Evolutionary conservation across 2,329 filamentous ascomycete species (phyloP).

Genomic region (Neofusicoccum kwambonambiense): DNA sequence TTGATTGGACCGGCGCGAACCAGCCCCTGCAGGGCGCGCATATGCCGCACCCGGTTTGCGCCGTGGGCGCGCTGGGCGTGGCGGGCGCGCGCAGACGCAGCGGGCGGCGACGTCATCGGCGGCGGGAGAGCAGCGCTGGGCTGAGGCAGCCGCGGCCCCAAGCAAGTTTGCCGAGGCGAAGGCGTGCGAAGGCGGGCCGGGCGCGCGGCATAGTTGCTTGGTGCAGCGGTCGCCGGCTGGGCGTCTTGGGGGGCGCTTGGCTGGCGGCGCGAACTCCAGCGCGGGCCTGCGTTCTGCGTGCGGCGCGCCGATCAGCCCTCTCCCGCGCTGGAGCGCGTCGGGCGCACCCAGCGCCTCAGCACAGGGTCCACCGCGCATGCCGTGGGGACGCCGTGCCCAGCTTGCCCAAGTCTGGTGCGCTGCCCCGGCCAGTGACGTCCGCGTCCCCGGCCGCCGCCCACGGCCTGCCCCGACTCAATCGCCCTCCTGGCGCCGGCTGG

Average conservation of each 20-base stretch:
- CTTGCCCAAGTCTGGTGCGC: not conserved
- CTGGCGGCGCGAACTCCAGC: constrained; percentile 7
- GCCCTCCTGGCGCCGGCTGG: constrained; percentile 18
- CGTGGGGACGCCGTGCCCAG: not conserved
- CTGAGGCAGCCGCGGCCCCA: not conserved
- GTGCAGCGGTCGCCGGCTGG: not conserved
- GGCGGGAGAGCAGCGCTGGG: constrained; percentile 10
- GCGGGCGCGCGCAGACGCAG: not conserved
- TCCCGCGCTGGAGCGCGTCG: constrained; percentile 8
- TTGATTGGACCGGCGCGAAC: not conserved
- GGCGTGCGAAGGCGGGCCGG: not conserved
- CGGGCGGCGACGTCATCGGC: not conserved
- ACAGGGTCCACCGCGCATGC: constrained; percentile 5
- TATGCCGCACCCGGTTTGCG: constrained; percentile 12
- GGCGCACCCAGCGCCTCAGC: constrained; percentile 13
- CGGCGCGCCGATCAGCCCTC: not conserved
- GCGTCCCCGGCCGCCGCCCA: not conserved
- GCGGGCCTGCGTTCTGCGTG: not conserved
- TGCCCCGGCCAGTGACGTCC: constrained; percentile 18
- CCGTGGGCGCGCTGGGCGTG: not conserved
- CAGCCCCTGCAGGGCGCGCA: not conserved
- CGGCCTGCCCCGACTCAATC: not conserved
- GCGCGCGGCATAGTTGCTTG: constrained; percentile 11
- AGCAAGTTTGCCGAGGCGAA: constrained; percentile 10
- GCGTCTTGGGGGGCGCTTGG: constrained; percentile 12